These are phyloP conservation scores for Dothideomycetes sp. DNA, from an alignment of 2,329 filamentous ascomycete genomes.

Conservation along the genomic window DNA sequence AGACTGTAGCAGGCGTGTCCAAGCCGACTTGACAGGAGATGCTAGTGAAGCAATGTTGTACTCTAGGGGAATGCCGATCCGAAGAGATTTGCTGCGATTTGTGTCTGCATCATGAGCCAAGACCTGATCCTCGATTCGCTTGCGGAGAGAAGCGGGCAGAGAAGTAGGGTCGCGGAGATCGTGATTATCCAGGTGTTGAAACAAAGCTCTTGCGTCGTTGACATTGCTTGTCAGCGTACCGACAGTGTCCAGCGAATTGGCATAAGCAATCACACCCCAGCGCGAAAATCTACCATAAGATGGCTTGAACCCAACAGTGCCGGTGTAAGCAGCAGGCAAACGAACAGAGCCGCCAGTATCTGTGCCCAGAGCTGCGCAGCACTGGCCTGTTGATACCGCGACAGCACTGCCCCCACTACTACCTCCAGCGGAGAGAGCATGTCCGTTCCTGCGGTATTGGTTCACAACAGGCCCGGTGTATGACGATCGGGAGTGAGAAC, in stretches of 20 bases:
- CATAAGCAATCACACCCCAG: constrained; percentile 81
- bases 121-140: constrained; percentile 24
- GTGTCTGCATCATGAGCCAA: constrained; percentile 23
- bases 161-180: constrained; percentile 69
- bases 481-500: constrained; percentile 65
- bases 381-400: constrained; percentile 58
- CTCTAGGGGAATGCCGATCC: constrained; percentile 54
- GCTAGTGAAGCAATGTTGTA: constrained; percentile 83
- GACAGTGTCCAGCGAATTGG: constrained; percentile 86
- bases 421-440: constrained; percentile 58
- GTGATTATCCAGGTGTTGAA: constrained; percentile 42
- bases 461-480: constrained; percentile 54
- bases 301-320: constrained; percentile 77
- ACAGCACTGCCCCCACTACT: constrained; percentile 92
- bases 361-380: constrained; percentile 68
- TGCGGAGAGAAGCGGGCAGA: constrained; percentile 45
- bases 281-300: constrained; percentile 81
- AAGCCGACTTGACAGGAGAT: constrained; percentile 55
- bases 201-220: constrained; percentile 32
- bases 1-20: constrained; percentile 49
- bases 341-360: constrained; percentile 88
- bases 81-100: constrained; percentile 20
- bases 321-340: constrained; percentile 78
- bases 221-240: constrained; percentile 57
- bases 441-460: constrained; percentile 24